Base-by-base conservation (phyloP, 495 filamentous ascomycete genomes). In the Trichocladium uniseriatum region DNA sequence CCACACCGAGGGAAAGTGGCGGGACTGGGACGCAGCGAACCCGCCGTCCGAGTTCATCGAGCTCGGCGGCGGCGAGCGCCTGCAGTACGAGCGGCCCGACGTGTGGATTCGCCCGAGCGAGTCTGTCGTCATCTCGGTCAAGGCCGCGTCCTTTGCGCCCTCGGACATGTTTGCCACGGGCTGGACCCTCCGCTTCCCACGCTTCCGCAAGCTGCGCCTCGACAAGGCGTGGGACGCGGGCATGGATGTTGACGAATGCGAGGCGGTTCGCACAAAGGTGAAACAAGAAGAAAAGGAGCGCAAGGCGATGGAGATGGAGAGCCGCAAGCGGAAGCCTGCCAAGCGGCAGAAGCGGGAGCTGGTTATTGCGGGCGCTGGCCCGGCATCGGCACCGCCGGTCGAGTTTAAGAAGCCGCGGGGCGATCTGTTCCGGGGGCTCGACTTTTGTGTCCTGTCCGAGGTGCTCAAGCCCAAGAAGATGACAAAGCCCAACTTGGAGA, bases 91-190 rank as follows among this genome's bases (percentile, higher is more conserved):
- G 59, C 69, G 78, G 31, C 92, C 92, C 0, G 89, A 98, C 62
- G 80, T 88, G 51, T 98, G 92, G 92, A 97, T 98, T 61, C 80
- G 80, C 22, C 92, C 94, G 1, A 79, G 78, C 42, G 87, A 95
- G 32, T 94, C 88, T 5, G 68, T 98, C 18, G 89, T 97, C 19
- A 47, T 98, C 3, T 82, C 84, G 22, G 83, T 94, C 43, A 98
- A 97, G 64, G 92, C 89, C n/a, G 87, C 92, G 0, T 87, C 82
- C 10, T 79, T 91, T 2, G 76, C 73, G 6, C 66, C 68, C 0
- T 86, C 84, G 19, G 87, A 89, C 51, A 76, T 82, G 49, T 97
- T 95, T 59, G 80, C 83, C 19, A 81, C 78, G 49, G 79, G 79
- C 9, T 67, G 82, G 52, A 97, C 94, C 0, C 71, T 98, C 38